These are phyloP conservation scores for Sonneratia caseolaris DNA, from an alignment of 345 rosid genomes.

Conservation along the genomic window DNA sequence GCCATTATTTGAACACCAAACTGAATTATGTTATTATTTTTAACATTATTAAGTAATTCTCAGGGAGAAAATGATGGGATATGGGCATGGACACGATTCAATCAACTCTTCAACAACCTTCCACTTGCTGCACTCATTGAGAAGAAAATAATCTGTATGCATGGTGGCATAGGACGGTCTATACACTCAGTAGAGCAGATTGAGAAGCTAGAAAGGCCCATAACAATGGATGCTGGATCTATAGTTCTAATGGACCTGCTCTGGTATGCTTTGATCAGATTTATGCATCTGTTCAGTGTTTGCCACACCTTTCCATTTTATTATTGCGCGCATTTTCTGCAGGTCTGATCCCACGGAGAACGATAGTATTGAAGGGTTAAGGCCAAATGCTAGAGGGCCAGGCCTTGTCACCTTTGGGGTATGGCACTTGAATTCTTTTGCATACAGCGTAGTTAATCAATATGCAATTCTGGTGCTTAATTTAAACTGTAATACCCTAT, in stretches of 20 bases:
- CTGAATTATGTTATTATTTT: neutral
- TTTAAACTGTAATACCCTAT: neutral
- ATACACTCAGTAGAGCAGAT: conserved; percentile 87
- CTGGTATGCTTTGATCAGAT: conserved; percentile 38
- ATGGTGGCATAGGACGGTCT: conserved; percentile 96
- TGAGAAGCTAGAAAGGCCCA: conserved; percentile 90
- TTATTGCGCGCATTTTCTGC: conserved; percentile 10
- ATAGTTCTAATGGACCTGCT: conserved; percentile 81
- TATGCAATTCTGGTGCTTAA: neutral
- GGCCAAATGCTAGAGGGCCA: conserved; percentile 99
- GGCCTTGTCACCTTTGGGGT: conserved; percentile 99
- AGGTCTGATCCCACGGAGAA: conserved; percentile 99
- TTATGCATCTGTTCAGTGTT: neutral
- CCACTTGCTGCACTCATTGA: conserved; percentile 98
- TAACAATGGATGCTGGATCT: conserved; percentile 95
- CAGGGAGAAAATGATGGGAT: conserved; percentile 96
- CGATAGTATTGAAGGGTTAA: conserved; percentile 89
- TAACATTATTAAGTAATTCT: neutral
- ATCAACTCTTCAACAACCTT: conserved; percentile 83
- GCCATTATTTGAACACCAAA: neutral
- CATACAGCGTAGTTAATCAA: neutral
- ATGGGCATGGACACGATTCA: conserved; percentile 98
- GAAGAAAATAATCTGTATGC: conserved; percentile 97
- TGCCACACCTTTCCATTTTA: neutral
- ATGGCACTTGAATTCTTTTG: conserved; percentile 13